Percentiles rank a stretch among this genome's conserved stretches.
Evolutionary conservation across 768 basidiomycete genomes (phyloP).

Genomic region (Boletus subcaerulescens): DNA sequence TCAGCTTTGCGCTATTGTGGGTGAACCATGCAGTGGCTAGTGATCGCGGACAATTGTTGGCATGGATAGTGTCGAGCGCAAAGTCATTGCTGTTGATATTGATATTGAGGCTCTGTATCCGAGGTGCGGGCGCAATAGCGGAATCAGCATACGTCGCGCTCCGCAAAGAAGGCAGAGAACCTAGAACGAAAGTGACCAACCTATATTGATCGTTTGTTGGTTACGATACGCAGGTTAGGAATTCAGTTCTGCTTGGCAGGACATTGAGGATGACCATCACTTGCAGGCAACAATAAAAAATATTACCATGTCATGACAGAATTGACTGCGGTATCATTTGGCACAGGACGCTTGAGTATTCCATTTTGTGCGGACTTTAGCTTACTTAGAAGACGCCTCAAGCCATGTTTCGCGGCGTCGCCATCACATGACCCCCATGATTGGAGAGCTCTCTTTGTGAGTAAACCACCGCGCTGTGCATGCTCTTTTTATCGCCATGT

Average conservation of each 20-base stretch:
- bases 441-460: constrained; percentile 40
- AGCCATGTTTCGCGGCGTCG: constrained; percentile 25
- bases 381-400: no score
- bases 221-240: constrained; percentile 34
- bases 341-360: constrained; percentile 41
- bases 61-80: constrained; percentile 48
- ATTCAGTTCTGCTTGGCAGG: constrained; percentile 31
- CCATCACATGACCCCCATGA: constrained; percentile 44
- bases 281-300: constrained; percentile 10
- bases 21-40: constrained; percentile 49
- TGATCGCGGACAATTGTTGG: constrained; percentile 44
- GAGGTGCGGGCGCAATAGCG: constrained; percentile 44
- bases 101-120: constrained; percentile 47
- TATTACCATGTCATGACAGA: no score
- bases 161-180: constrained; percentile 48
- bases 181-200: constrained; percentile 22
- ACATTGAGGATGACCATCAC: not conserved
- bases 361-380: no score
- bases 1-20: constrained; percentile 52
- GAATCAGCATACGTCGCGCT: constrained; percentile 45
- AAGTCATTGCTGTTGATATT: constrained; percentile 42
- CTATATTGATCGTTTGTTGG: not conserved
- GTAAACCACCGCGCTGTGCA: constrained; percentile 35
- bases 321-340: constrained; percentile 42
- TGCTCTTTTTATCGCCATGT: constrained; percentile 41